Base-by-base conservation (phyloP, 352 stramenopile species). In the Pythium brassicae region DNA sequence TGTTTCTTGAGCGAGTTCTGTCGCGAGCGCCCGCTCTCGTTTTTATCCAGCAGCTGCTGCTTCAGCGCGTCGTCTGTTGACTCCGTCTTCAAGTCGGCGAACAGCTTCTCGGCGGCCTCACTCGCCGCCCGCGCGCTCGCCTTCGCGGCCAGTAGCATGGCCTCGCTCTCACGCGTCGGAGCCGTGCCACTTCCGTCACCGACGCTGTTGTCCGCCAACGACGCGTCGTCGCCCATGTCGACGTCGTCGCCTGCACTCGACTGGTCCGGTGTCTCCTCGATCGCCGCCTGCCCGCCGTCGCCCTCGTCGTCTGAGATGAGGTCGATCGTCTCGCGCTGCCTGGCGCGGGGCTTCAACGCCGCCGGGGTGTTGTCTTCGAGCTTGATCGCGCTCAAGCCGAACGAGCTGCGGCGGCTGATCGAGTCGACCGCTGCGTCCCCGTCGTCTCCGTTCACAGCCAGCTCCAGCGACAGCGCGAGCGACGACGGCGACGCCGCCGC, bases 1-100 rank as follows among this genome's bases (percentile, higher is more conserved):
- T 56, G 50, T 39, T 56, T 56, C 50, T 56, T 56, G 50, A 49
- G 50, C 50, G 50, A 44, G 50, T 46, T 56, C 22, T 46, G 25
- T 8, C 19, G 20, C 39, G 25, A 15, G 1, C 35, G n/a, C 7
- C 26, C 39, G 8, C 10, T 10, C 23, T 47, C 37, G 22, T 56
- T 25, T 4, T 12, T 35, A 2, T 37, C 22, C 20, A 3, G 11
- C 4, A 0, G 15, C 37, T 48, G 11, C 12, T 34, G 7, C 23
- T 49, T n/a, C 22, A 50, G 6, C 12, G 8, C 6, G 10, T 20
- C 17, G 4, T 8, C 14, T 26, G 19, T 10, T 19, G 10, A 39
- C 26, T 51, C 46, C 4, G 15, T 5, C 26, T 34, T 35, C 19
- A 39, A 11, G 17, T 40, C 46, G 0, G 26, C 46, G 17, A 34